Conservation (phyloP, 345 rosid genomes). For the Brassica incana region DNA sequence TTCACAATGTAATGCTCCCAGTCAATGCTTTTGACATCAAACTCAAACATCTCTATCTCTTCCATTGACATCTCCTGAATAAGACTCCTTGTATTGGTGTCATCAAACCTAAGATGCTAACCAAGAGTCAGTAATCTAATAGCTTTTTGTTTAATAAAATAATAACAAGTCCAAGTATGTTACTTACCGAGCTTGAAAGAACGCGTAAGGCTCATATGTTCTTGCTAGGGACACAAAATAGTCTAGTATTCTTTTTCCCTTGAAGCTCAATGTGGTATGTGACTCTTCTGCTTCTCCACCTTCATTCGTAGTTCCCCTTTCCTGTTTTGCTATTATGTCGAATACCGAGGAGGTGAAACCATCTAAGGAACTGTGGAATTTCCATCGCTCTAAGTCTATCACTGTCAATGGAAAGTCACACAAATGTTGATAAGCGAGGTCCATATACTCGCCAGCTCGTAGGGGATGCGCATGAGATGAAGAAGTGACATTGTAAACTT, state of each 20-base stretch:
- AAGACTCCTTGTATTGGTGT: constrained; percentile 32
- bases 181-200: constrained; percentile 26
- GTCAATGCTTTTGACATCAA: constrained; percentile 37
- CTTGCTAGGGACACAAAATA: constrained; percentile 22
- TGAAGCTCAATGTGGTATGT: neutral
- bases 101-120: constrained; percentile 38
- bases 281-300: neutral
- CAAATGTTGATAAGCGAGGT: neutral
- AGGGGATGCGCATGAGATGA: constrained; percentile 29
- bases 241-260: constrained; percentile 11
- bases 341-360: constrained; percentile 20
- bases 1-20: constrained; percentile 45
- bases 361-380: constrained; percentile 19
- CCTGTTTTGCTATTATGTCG: constrained; percentile 6
- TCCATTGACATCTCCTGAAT: constrained; percentile 36
- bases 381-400: neutral
- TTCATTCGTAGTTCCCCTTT: neutral
- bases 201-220: constrained; percentile 27
- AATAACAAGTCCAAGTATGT: neutral
- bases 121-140: neutral
- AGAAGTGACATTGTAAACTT: constrained; percentile 27
- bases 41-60: constrained; percentile 39
- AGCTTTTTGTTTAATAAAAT: neutral
- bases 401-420: neutral
- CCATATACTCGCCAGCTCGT: neutral